Percentiles rank a stretch among this genome's conserved stretches.
These are phyloP conservation scores for Blastomyces parvus DNA, from an alignment of 2,329 filamentous ascomycete species.

Conservation along the genomic window DNA sequence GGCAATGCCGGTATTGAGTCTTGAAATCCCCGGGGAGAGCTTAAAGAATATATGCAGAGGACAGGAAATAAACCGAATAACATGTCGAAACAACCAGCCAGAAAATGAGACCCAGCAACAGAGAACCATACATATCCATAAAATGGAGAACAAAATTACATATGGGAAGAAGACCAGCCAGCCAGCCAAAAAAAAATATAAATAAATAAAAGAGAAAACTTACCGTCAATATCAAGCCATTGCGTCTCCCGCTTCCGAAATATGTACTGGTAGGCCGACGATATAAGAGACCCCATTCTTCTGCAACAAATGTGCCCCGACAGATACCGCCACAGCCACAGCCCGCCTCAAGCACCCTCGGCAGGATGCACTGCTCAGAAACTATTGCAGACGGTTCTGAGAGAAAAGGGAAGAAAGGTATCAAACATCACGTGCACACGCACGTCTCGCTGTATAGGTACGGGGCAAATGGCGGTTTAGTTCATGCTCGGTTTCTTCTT, in stretches of 20 bases:
- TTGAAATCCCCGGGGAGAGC: neutral
- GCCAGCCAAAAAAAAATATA: no score
- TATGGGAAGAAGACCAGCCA: neutral
- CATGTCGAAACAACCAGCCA: no score
- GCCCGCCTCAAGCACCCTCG: neutral
- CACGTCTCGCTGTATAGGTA: neutral
- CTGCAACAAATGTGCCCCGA: neutral
- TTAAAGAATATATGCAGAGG: neutral
- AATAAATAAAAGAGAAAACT: no score
- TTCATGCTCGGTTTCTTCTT: no score
- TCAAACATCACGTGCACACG: neutral
- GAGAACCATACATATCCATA: neutral
- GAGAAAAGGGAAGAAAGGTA: neutral
- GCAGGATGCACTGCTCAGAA: neutral
- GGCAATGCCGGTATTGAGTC: neutral
- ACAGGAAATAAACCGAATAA: neutral
- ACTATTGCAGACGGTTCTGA: neutral
- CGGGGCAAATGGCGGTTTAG: neutral
- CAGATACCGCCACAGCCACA: neutral
- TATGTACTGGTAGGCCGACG: slow-evolving; percentile 1
- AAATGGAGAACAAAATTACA: neutral
- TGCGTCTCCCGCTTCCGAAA: slow-evolving; percentile 1
- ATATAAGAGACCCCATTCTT: slow-evolving; percentile 3
- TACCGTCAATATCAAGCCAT: slow-evolving; percentile 7
- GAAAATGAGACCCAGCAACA: neutral